Percentiles rank a stretch among this genome's conserved stretches.
Evolutionary conservation across 257 asterid species (phyloP).

Genomic region (Plantago major): DNA sequence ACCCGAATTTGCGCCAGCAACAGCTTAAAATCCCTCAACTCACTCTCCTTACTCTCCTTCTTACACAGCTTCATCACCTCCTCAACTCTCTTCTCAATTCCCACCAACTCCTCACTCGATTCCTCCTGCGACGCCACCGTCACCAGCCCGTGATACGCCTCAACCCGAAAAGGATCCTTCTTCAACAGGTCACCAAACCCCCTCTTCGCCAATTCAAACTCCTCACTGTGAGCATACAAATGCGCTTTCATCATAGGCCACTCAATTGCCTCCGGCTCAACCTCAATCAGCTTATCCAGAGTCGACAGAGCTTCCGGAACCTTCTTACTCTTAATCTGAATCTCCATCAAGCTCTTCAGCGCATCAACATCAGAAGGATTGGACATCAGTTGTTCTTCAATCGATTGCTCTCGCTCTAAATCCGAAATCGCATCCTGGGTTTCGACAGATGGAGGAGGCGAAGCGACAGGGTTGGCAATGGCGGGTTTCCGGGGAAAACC

Average conservation of each 20-base stretch:
- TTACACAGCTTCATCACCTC: conserved; percentile 56
- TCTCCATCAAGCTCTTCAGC: conserved; percentile 60
- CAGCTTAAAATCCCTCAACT: conserved; percentile 75
- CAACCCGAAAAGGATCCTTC: conserved; percentile 70
- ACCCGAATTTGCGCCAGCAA: conserved; percentile 82
- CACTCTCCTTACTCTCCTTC: conserved; percentile 45
- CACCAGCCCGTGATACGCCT: conserved; percentile 88
- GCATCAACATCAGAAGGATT: conserved; percentile 53
- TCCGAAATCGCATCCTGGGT: conserved; percentile 26
- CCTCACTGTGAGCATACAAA: conserved; percentile 49
- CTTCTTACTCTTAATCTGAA: conserved; percentile 51
- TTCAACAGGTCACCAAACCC: conserved; percentile 57
- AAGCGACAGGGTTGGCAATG: conserved; percentile 23
- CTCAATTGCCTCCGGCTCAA: conserved; percentile 72
- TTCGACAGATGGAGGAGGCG: conserved; percentile 30
- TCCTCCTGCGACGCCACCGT: conserved; percentile 67
- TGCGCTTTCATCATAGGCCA: conserved; percentile 90
- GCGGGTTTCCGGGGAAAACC: conserved; percentile 21
- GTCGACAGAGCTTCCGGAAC: conserved; percentile 54
- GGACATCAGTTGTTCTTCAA: conserved; percentile 44
- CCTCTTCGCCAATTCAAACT: conserved; percentile 46
- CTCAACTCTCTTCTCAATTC: conserved; percentile 41
- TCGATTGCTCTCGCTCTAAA: conserved; percentile 43
- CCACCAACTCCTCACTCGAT: conserved; percentile 37
- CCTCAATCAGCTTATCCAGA: conserved; percentile 45